phyloP scores from a whole-genome alignment of 78 protist genomes.

The Tieghemostelium lacteum region DNA sequence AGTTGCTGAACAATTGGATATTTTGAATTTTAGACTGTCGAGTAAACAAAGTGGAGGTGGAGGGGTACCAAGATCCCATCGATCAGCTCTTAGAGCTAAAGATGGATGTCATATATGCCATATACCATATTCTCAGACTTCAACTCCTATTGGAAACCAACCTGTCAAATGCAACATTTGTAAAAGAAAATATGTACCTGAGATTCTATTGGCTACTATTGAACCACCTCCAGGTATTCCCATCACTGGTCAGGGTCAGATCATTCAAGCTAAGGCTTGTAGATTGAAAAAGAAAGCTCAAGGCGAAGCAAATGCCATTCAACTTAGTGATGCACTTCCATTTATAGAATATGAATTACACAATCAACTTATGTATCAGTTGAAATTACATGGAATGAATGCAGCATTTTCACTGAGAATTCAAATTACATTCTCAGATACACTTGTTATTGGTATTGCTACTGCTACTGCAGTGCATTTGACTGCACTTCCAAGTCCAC shows the following conservation, averaged over 20 bases:
- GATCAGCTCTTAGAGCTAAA: slow-evolving; percentile 5
- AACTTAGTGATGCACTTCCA: slow-evolving; percentile 84
- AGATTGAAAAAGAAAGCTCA: slow-evolving; percentile 62
- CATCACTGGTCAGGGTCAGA: slow-evolving; percentile 66
- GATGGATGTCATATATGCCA: slow-evolving; percentile 64
- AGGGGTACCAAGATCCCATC: too few species aligned
- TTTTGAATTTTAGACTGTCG: background rate
- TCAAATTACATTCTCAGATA: slow-evolving; percentile 80
- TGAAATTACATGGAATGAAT: slow-evolving; percentile 87
- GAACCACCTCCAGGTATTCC: slow-evolving; percentile 85
- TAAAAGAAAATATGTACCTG: slow-evolving; percentile 86
- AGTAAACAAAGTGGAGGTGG: too few species aligned
- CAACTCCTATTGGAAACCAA: slow-evolving; percentile 22
- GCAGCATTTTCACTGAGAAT: slow-evolving; percentile 85
- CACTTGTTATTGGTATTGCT: slow-evolving; percentile 80
- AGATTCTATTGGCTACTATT: slow-evolving; percentile 79
- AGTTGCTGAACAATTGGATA: background rate
- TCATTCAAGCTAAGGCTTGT: slow-evolving; percentile 81
- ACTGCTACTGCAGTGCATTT: slow-evolving; percentile 86
- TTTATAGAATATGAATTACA: slow-evolving; percentile 93
- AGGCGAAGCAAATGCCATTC: slow-evolving; percentile 83
- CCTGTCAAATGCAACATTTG: slow-evolving; percentile 58
- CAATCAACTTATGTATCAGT: slow-evolving; percentile 87
- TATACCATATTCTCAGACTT: slow-evolving; percentile 35
- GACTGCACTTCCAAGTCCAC: slow-evolving; percentile 80